phyloP scores from a whole-genome alignment of 2,329 filamentous ascomycete species.

The Neonectria punicea region DNA sequence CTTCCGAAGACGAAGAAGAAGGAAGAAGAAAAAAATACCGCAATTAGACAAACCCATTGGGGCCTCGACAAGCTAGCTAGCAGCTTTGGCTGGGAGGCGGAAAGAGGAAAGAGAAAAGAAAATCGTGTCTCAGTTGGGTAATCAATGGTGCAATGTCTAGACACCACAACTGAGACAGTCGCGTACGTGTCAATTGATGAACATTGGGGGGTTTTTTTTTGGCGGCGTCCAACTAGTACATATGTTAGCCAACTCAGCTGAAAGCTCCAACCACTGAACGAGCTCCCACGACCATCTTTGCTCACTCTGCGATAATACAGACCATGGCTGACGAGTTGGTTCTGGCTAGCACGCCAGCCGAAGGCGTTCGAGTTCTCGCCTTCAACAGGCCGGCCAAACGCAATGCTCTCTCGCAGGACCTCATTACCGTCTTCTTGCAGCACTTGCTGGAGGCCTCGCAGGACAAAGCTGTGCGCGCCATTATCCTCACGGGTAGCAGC shows the following conservation, averaged over 20 bases:
- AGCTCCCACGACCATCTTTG: background rate
- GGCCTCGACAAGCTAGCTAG: background rate
- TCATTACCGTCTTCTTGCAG: constrained; percentile 57
- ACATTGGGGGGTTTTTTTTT: background rate
- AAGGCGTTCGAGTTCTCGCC: constrained; percentile 57
- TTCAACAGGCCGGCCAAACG: constrained; percentile 65
- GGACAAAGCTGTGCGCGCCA: constrained; percentile 46
- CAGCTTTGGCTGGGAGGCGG: background rate
- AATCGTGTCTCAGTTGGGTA: background rate
- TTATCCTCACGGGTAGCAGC: constrained; percentile 51
- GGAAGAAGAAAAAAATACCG: background rate
- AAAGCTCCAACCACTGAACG: no score
- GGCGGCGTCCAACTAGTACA: background rate
- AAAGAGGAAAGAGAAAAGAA: background rate
- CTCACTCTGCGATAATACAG: background rate
- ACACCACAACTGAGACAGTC: background rate
- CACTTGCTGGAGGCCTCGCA: constrained; percentile 37
- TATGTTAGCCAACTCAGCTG: background rate
- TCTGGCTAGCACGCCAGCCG: constrained; percentile 41
- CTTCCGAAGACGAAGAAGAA: background rate
- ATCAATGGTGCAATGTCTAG: background rate
- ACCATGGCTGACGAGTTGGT: constrained; percentile 32
- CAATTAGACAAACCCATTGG: background rate
- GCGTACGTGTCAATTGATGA: background rate
- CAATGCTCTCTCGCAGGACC: constrained; percentile 65